A percentile compares a stretch with the other conserved stretches of the same genome.
Evolutionary conservation across 805 yeast genomes (phyloP).

Genomic region (Candida pseudofarinosa): DNA sequence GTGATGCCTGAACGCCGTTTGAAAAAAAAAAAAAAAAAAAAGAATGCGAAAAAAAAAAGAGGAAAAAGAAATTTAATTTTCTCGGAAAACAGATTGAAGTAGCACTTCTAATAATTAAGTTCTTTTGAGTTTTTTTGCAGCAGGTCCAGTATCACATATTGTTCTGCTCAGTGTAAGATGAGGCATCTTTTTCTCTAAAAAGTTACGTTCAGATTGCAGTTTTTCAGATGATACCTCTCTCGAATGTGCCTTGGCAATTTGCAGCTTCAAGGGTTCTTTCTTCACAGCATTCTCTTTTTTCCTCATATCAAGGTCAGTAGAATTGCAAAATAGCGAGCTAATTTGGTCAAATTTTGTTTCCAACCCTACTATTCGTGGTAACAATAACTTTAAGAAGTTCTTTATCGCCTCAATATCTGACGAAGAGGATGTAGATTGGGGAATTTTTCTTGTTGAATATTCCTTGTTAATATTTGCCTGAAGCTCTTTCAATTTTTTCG

Average conservation of each 20-base stretch:
- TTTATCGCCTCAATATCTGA: conserved; percentile 12
- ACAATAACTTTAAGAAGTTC: conserved; percentile 12
- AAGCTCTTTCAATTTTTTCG: not conserved
- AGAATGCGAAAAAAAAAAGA: not conserved
- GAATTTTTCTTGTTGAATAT: not conserved
- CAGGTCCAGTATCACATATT: no score
- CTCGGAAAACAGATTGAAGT: not conserved
- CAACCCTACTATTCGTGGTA: conserved; percentile 13
- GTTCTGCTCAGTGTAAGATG: no score
- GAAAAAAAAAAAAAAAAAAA: no score
- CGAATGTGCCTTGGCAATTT: no score
- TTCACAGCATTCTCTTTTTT: no score
- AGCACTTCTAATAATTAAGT: not conserved
- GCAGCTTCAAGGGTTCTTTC: no score
- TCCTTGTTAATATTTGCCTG: not conserved
- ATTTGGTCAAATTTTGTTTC: not conserved
- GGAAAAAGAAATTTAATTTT: no score
- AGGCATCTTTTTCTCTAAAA: no score
- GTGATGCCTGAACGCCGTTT: not conserved
- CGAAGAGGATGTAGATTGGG: not conserved
- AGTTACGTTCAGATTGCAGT: no score
- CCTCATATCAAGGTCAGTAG: no score
- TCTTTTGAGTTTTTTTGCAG: not conserved
- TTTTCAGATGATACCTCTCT: no score
- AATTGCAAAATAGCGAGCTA: not conserved